Evolutionary conservation across 2,329 filamentous ascomycete genomes (phyloP), one percentile per base, ranked within the genome.

Genomic region (Ophiostoma sp.): DNA sequence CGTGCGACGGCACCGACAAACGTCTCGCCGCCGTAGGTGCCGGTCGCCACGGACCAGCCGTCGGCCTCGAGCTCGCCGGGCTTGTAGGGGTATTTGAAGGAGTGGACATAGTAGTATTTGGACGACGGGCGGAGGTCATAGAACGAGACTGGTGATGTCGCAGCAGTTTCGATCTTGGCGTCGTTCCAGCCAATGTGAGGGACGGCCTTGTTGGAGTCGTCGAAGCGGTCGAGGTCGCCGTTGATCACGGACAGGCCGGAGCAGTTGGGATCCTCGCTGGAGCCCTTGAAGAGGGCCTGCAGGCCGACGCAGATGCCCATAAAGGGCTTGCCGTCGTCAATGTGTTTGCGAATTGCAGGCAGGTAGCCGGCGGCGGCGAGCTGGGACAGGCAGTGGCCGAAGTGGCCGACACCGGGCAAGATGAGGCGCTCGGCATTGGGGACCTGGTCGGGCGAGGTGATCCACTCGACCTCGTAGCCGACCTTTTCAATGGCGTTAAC

Each of bases 31-130:
- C 93, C 93, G 77, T 99, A 99, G 16, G 85, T 88, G 18, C 89
- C 93, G 2, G 91, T 96, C 1, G 95, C 95, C n/a, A 98, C 90
- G 8, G 87, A 87, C 94, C 95, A 99, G 40, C 94, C 95, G 45
- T 90, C 84, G 68, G 82, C 82, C 78, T 97, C 93, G 12, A 97
- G 83, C 72, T 89, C 83, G 47, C 90, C 91, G 63, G 85, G 79
- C 66, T 80, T 79, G 77, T 97, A 97, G 3, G 89, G 89, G 40
- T 87, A 89, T 69, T 93, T 93, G 79, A 95, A 99, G 2, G 92
- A 93, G 82, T 99, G 95, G 68, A 99, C 94, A 76, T 99, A 99
- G 81, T 99, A 99, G 82, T 99, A 99, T 79, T 98, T 99, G 76
- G 91, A 96, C 67, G 84, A 84, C 0, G 91, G 88, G 41, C 85